Evolutionary conservation across 2,329 filamentous ascomycete species (phyloP).

Genomic region (Neonectria coccinea): DNA sequence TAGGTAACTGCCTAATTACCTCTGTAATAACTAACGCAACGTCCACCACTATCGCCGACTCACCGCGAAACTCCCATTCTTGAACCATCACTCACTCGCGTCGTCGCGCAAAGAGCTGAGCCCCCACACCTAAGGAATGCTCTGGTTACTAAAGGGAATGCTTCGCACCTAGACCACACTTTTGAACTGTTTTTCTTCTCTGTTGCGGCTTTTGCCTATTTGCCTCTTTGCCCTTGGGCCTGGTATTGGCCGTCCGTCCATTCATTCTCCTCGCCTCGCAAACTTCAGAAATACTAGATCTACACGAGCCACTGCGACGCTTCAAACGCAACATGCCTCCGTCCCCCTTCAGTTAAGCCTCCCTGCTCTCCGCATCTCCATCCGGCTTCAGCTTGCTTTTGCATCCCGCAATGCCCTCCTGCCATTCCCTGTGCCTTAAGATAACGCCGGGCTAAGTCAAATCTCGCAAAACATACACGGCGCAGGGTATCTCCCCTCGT

Average conservation of each 20-base stretch:
- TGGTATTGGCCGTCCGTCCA: background rate
- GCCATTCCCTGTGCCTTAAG: constrained; percentile 42
- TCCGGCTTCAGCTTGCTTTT: constrained; percentile 8
- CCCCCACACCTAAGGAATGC: constrained; percentile 30
- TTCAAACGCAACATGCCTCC: constrained; percentile 14
- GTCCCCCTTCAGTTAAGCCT: constrained; percentile 5
- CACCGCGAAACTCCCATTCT: background rate
- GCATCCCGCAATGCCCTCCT: constrained; percentile 23
- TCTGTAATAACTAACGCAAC: background rate
- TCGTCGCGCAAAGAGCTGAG: background rate
- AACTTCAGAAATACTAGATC: constrained; percentile 20
- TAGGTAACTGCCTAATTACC: background rate
- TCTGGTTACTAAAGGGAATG: constrained; percentile 23
- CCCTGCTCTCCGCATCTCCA: constrained; percentile 15
- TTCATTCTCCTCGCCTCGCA: background rate
- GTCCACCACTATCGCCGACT: background rate
- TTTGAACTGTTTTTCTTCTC: constrained; percentile 25
- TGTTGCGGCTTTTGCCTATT: constrained; percentile 4
- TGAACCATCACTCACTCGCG: background rate
- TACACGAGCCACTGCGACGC: constrained; percentile 22
- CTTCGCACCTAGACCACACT: constrained; percentile 3
- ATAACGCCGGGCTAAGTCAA: constrained; percentile 53
- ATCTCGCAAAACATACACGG: constrained; percentile 47
- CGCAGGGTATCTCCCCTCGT: constrained; percentile 48
- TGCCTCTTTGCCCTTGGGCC: constrained; percentile 8